Evolutionary conservation across 441 rosid species (phyloP), one percentile per base, ranked within the genome.

Genomic region (Kokia cookei): DNA sequence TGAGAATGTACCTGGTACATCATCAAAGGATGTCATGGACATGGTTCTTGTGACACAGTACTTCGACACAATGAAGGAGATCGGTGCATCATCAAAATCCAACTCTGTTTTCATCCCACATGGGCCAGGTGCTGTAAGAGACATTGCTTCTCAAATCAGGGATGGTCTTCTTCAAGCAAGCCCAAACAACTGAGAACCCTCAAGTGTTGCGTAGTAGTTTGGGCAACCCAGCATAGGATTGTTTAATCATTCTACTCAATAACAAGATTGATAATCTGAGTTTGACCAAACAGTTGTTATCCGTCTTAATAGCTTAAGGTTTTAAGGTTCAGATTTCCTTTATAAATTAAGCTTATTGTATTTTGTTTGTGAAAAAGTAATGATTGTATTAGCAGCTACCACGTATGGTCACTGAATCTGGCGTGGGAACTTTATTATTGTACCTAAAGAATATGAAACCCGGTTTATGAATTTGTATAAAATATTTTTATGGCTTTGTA

Each of bases 11-110:
- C 89, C 87, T 0, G 87, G 84, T 15, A 86, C 89, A 14, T 73
- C 82, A 7, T 80, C 89, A 0, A 86, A 81, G 73, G 89, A 86
- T 78, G 82, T 86, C 74, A 63, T 86, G 81, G 89, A 84, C 71
- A 82, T 86, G 87, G 86, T 86, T 72, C 82, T 86, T 55, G 80
- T 86, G 62, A 84, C 89, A 40, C 87, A 84, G 48, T 86, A 86
- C 82, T 86, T 86, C 1, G 89, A 86, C 48, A 84, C 89, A 5
- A 86, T 86, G 86, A 85, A 83, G 75, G 88, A 83, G 64, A 83
- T 85, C 17, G 88, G 88, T 14, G 84, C 86, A 7, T 60, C 11
- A 5, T 82, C 75, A 61, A 85, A 78, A 79, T 74, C 82, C 2
- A 73, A 82, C 54, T 4, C 86, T 8, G 80, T 83, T 32, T 85